phyloP scores from a whole-genome alignment of 352 stramenopile genomes.

The Albugo laibachii region DNA sequence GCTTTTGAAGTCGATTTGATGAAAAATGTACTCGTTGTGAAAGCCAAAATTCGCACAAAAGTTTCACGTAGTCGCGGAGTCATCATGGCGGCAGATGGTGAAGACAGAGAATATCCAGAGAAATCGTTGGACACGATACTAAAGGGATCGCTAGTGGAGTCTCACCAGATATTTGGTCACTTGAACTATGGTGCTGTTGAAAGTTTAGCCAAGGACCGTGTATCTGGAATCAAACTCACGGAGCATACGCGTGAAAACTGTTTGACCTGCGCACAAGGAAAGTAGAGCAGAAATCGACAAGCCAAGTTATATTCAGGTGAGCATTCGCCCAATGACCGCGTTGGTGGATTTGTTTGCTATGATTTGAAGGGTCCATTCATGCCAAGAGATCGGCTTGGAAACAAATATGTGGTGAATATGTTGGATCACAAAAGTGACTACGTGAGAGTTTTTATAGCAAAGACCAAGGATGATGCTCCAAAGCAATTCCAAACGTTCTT shows the following conservation, averaged over 20 bases:
- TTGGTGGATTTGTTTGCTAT: not conserved
- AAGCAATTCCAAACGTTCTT: not conserved
- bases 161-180: not conserved
- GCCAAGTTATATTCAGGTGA: not conserved
- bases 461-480: not conserved
- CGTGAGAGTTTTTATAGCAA: not conserved
- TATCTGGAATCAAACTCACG: constrained; percentile 1
- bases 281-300: constrained; percentile 2
- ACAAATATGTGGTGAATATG: not conserved
- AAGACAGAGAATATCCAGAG: no score
- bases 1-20: not conserved
- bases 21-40: not conserved
- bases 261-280: constrained; percentile 6
- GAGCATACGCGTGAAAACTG: constrained; percentile 2
- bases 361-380: not conserved
- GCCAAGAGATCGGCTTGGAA: not conserved
- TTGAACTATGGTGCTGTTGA: not conserved
- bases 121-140: not conserved
- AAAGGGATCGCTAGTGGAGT: not conserved
- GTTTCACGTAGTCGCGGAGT: not conserved
- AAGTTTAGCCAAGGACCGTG: not conserved
- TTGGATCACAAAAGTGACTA: not conserved
- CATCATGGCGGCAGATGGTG: not conserved
- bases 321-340: not conserved
- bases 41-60: not conserved